phyloP scores from a whole-genome alignment of 2,329 filamentous ascomycete genomes.

The Phialophora tarda region DNA sequence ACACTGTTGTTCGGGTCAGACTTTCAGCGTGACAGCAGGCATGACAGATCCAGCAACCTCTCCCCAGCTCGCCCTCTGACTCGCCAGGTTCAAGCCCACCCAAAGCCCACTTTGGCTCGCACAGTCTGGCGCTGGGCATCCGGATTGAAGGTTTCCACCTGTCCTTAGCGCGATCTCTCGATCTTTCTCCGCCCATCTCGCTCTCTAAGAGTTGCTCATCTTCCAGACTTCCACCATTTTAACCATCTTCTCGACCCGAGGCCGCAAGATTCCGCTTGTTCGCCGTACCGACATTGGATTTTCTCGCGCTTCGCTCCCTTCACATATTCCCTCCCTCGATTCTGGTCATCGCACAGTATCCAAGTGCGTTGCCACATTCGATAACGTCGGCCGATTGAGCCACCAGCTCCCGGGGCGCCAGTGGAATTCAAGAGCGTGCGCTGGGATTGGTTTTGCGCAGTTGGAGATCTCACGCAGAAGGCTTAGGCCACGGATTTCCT shows the following conservation, averaged over 20 bases:
- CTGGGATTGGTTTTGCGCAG: constrained; percentile 8
- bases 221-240: constrained; percentile 34
- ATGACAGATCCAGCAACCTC: constrained; percentile 9
- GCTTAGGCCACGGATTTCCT: neutral
- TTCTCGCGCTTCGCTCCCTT: neutral
- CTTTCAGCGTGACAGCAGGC: constrained; percentile 9
- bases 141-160: constrained; percentile 22
- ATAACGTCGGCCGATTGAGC: neutral
- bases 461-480: neutral
- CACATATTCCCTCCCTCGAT: neutral
- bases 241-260: constrained; percentile 34
- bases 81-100: constrained; percentile 15
- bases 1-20: constrained; percentile 19
- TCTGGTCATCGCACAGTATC: neutral
- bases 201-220: constrained; percentile 39
- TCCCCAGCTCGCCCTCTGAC: constrained; percentile 11
- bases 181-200: constrained; percentile 41
- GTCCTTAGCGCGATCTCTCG: constrained; percentile 39
- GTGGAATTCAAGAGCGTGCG: neutral
- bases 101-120: constrained; percentile 10
- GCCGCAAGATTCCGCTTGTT: constrained; percentile 18
- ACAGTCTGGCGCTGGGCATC: constrained; percentile 16
- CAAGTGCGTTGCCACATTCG: neutral
- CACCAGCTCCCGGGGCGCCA: neutral
- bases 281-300: constrained; percentile 2